Evolutionary conservation across 257 asterid genomes (phyloP), one percentile per base, ranked within the genome.

Genomic region (Verbascum thapsus): DNA sequence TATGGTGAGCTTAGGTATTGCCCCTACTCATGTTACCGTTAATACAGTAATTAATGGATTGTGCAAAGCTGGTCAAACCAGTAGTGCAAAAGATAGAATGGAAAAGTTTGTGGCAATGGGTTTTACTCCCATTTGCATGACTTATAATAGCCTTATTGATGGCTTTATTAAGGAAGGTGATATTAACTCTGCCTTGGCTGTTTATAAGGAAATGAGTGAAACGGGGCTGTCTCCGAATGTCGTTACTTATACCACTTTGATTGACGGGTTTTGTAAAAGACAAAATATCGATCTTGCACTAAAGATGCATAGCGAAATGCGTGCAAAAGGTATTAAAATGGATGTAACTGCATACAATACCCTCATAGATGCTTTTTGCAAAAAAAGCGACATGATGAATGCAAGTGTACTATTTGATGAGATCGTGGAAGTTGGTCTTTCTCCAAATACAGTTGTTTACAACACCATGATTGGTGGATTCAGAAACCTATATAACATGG

Each of bases 381-480:
- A 88, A 74, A 86, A 73, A 76, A 70, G 73, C 22, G 96, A 88
- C 75, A 81, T 88, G 94, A 69, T 62, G 39, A 72, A 59, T 30
- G 98, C 98, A 10, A 34, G 65, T 40, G 83, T 76, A 53, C 84
- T 84, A 55, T 91, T 88, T 50, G 80, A 82, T 53, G 94, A 88
- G 55, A 78, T 91, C 19, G 58, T 50, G 10, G 81, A 81, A 77
- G 82, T 60, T 50, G 98, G 98, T 58, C 71, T 84, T 39, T 79
- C 84, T 43, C 95, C 95, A 44, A 88, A 80, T 68, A 38, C 59
- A 1, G 67, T 72, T 56, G 83, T 90, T 18, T 91, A 84, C 71
- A 91, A 91, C 68, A 86, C 86, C 67, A 74, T 91, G 88, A 79
- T 91, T 64, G 58, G 87, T 61, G 98, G 98, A 53, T 88, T 69